Base-by-base conservation (phyloP, 2,329 filamentous ascomycete species). In the Talaromyces pinophilus region DNA sequence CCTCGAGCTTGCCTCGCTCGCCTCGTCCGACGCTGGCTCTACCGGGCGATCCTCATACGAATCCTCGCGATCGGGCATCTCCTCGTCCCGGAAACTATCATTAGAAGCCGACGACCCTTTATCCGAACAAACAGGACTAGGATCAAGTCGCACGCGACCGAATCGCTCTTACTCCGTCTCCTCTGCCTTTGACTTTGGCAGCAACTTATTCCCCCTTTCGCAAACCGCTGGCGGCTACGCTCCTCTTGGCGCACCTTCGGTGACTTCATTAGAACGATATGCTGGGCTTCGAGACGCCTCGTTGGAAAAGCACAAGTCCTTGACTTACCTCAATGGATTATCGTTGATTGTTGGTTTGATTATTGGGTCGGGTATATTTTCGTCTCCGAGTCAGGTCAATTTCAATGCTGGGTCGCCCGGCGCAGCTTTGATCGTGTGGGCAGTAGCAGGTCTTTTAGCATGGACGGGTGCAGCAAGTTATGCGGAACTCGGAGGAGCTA, bases 381-480 rank as follows among this genome's bases (percentile, higher is more conserved):
- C 92, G 3, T 96, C 92, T 25, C 94, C 94, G 0, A 93, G 92
- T 64, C 92, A 96, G 76, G 94, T 99, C 72, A 97, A 95, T 79
- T 86, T 87, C 64, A 96, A 96, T 76, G 92, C 92, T 42, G 95
- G 94, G 10, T 97, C 93, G 33, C 92, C 93, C 0, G 95, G 93
- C 60, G 94, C 93, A 17, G 89, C 93, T 1, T 82, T 99, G 61
- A 85, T 97, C n/a, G 89, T 97, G 4, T 99, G 94, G 94, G 84
- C 88, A 1, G 87, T 98, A 50, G 93, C 94, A 2, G 94, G 94
- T n/a, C 76, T 97, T 22, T 82, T 99, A 68, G 94, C 94, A 1
- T 99, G 95, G 94, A 99, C 95, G 0, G 94, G 95, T 10, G 94
- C 92, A 0, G 90, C 93, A 28, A 97, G 92, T 72, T 99, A 96